These are phyloP conservation scores for Pisolithus marmoratus DNA, from an alignment of 768 basidiomycete species.

Conservation along the genomic window DNA sequence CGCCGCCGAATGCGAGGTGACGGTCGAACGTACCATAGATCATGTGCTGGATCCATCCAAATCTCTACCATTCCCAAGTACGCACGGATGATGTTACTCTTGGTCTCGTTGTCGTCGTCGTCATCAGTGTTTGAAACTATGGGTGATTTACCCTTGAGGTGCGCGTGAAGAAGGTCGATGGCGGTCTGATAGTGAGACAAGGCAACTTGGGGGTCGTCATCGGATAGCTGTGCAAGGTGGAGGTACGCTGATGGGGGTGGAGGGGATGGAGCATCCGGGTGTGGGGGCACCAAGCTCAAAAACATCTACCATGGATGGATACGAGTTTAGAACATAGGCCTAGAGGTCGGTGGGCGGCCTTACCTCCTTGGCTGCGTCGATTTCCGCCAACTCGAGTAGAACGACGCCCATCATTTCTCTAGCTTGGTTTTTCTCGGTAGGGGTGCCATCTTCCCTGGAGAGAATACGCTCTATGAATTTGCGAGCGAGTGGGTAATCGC, in stretches of 20 bases:
- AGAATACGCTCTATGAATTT: constrained; percentile 67
- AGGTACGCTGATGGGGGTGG: constrained; percentile 76
- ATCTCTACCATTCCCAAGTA: constrained; percentile 89
- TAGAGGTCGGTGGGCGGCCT: constrained; percentile 6
- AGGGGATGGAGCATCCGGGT: constrained; percentile 49
- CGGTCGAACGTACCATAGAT: constrained; percentile 62
- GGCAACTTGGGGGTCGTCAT: constrained; percentile 69
- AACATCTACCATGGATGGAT: constrained; percentile 46
- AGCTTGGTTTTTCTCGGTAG: constrained; percentile 54
- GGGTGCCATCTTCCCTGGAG: constrained; percentile 40
- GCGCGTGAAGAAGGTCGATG: constrained; percentile 58
- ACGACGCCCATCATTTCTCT: constrained; percentile 78
- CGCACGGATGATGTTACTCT: constrained; percentile 67
- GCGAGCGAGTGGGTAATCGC: constrained; percentile 76
- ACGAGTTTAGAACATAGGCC: not conserved
- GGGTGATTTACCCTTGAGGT: constrained; percentile 71
- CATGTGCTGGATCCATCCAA: constrained; percentile 90
- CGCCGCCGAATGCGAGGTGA: not conserved
- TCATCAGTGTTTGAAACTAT: constrained; percentile 30
- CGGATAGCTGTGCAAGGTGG: constrained; percentile 82
- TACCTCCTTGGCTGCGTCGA: constrained; percentile 68
- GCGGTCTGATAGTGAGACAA: constrained; percentile 78
- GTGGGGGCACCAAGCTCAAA: constrained; percentile 51
- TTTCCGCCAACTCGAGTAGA: constrained; percentile 73
- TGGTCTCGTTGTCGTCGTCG: constrained; percentile 43